A percentile compares a stretch with the other conserved stretches of the same genome.
Evolutionary conservation across 305 asterid species (phyloP).

Genomic region (Ajuga reptans): DNA sequence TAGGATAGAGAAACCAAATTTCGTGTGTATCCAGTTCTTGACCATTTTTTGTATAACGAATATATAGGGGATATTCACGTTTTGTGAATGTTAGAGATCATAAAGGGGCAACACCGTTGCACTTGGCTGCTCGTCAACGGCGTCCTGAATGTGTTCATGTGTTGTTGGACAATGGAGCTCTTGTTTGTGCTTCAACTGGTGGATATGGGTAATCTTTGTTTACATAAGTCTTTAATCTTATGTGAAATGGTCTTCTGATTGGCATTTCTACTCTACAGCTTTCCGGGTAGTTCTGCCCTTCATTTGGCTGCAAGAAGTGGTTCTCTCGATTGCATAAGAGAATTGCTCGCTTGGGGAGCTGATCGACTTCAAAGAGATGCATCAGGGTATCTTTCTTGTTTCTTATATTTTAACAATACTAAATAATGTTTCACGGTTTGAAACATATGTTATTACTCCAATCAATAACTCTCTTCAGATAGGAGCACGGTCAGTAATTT

Average conservation of each 20-base stretch:
- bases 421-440: too few relatives aligned
- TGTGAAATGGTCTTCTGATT: slow-evolving; percentile 8
- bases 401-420: not conserved
- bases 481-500: too few relatives aligned
- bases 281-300: slow-evolving; percentile 78
- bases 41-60: not conserved
- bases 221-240: not conserved
- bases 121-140: slow-evolving; percentile 77
- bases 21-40: not conserved
- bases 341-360: slow-evolving; percentile 83
- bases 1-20: not conserved
- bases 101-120: slow-evolving; percentile 95
- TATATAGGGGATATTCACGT: slow-evolving; percentile 73
- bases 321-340: slow-evolving; percentile 69
- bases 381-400: slow-evolving; percentile 47
- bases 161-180: slow-evolving; percentile 71
- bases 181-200: slow-evolving; percentile 86
- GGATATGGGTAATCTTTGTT: slow-evolving; percentile 54
- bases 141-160: slow-evolving; percentile 62
- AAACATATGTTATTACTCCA: too few relatives aligned
- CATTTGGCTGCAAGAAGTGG: slow-evolving; percentile 96
- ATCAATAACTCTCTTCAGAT: too few relatives aligned
- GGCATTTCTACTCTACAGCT: slow-evolving; percentile 29
- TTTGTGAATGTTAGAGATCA: slow-evolving; percentile 89
- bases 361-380: slow-evolving; percentile 73